Evolutionary conservation across 2,329 filamentous ascomycete species (phyloP).

Genomic region (Venturia nashicola): DNA sequence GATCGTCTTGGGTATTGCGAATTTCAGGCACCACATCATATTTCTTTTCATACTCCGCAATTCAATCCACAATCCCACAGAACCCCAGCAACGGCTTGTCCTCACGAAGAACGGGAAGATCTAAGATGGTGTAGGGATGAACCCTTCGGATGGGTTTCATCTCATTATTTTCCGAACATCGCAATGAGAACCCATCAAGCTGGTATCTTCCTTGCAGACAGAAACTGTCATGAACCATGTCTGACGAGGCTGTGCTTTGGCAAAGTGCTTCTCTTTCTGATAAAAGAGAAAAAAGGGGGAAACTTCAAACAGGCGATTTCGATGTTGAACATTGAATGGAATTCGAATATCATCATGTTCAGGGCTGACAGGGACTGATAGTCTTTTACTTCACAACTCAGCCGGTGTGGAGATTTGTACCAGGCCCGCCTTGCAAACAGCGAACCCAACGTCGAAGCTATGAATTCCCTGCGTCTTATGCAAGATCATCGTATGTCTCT

Average conservation of each 20-base stretch:
- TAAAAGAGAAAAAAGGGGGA: too few species aligned
- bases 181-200: not conserved
- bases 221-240: not conserved
- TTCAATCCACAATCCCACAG: not conserved
- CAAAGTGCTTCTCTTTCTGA: not conserved
- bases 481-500: not conserved
- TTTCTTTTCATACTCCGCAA: not conserved
- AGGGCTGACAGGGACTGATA: not conserved
- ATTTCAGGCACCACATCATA: not conserved
- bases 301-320: not conserved
- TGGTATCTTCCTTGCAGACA: not conserved
- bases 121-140: not conserved
- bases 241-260: not conserved
- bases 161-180: not conserved
- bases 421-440: not conserved
- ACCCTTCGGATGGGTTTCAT: not conserved
- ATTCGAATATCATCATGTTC: not conserved
- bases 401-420: not conserved
- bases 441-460: not conserved
- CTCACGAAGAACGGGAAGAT: not conserved
- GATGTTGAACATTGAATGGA: not conserved
- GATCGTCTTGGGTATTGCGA: not conserved
- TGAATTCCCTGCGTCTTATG: not conserved
- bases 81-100: not conserved
- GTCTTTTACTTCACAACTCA: not conserved